Base-by-base conservation (phyloP, 352 stramenopile genomes). In the Globisporangium paddicum region DNA sequence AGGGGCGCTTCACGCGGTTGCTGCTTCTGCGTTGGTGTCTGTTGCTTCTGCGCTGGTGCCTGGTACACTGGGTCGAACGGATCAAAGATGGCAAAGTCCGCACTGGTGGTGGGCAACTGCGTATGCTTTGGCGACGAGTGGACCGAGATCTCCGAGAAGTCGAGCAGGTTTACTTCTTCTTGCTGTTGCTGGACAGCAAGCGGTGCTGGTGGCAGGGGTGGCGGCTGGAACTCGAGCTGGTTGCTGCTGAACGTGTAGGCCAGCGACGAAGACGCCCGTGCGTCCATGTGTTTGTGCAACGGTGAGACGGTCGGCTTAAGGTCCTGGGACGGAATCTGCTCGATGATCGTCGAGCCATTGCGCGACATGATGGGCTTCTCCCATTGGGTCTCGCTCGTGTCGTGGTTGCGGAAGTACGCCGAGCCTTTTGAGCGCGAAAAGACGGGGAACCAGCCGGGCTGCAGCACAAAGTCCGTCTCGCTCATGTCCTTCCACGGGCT, bases 401-500 rank as follows among this genome's bases (percentile, higher is more conserved):
- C 47, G 42, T 87, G 72, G 42, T 95, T 84, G 42, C 79, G 81
- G 37, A 87, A 95, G 63, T 95, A 95, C 34, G 83, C 76, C 0
- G 73, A 73, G 48, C 73, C 83, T 4, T 80, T 80, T 19, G 82
- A 87, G 28, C 82, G 80, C 61, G 85, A 93, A 66, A 77, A 87
- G 16, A 95, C 82, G 0, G 85, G 85, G 53, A 88, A 89, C 78
- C 80, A 93, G 7, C 79, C 78, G 0, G 69, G 65, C 60, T 93
- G 73, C 26, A 95, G 76, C 64, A 91, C 80, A 68, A 91, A 95
- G 23, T 93, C 82, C 11, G 86, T 95, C 68, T 88, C 64, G 30
- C 78, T 73, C 41, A 95, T 85, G 32, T 90, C 80, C 21, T 41
- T 67, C 83, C 82, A 95, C 4, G 72, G 63, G 40, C 71, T 87